Base-by-base conservation (phyloP, 2,329 filamentous ascomycete species). In the Fusarium nisikadoi region DNA sequence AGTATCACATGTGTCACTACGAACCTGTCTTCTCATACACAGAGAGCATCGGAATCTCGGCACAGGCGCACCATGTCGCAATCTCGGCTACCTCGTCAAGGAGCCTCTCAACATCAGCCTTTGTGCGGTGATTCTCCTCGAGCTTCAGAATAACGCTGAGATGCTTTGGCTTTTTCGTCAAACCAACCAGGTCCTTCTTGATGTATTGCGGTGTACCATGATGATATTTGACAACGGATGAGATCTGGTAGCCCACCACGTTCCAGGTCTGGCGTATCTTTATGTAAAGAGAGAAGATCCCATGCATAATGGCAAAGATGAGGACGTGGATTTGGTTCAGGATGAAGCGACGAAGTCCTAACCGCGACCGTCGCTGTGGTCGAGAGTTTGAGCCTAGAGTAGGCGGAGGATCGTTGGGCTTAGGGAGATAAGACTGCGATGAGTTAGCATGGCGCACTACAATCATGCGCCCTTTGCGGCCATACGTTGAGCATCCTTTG, bases 171-270 rank as follows among this genome's bases (percentile, higher is more conserved):
- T 97, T 83, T 76, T 92, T 90, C 64, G 86, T 87, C 63, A 99
- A 82, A 14, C 88, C 87, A 80, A 90, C 90, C 31, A 98, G 92
- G 83, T 99, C 96, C 77, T 92, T 91, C 78, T 92, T 91, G 75
- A 99, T 97, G 79, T 97, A 90, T 79, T 97, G 94, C 12, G 96
- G 96, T 2, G 95, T 97, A 57, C 94, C 93, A 82, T 99, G 96
- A 83, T 99, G 97, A 84, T 99, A 96, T 81, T 95, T 95, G 60
- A 97, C 86, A 68, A 98, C 88, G 14, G 94, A 93, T 58, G 94
- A 89, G 71, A 95, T 84, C 66, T 93, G 91, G 80, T 96, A 93
- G 74, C 90, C 86, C 54, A 97, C 87, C 13, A 92, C 89, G 80
- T 95, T 92, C 83, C 94, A 96, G 61, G 90, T 89, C 79, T 94